Evolutionary conservation across 202 grass and related monocot genomes (phyloP).

Genomic region (Setaria italica): DNA sequence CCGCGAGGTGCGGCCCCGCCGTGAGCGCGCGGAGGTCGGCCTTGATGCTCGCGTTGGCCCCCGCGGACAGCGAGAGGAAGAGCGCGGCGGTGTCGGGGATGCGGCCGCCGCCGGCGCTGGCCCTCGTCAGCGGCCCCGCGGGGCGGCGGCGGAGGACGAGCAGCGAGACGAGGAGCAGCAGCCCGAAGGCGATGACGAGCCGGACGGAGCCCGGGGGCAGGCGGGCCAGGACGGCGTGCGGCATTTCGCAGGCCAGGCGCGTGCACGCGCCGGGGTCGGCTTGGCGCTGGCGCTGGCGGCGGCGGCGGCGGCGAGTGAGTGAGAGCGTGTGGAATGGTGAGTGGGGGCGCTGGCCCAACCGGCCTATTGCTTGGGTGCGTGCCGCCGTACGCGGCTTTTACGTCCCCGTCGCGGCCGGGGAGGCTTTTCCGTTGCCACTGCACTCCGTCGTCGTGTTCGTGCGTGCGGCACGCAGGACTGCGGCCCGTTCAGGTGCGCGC

Average conservation of each 20-base stretch:
- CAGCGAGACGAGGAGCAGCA: conserved; percentile 53
- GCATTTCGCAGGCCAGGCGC: conserved; percentile 22
- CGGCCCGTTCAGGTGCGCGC: not conserved
- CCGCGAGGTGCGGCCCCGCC: conserved; percentile 75
- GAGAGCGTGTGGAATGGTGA: too few relatives aligned
- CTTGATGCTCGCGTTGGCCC: conserved; percentile 74
- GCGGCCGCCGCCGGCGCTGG: not conserved
- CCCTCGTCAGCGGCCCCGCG: not conserved
- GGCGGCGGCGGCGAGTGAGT: not conserved
- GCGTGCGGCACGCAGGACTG: not conserved
- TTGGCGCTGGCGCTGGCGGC: not conserved
- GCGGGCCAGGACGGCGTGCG: conserved; percentile 18
- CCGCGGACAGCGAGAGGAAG: conserved; percentile 69
- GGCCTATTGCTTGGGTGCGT: not conserved
- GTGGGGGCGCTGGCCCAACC: not conserved
- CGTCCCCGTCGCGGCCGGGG: too few relatives aligned
- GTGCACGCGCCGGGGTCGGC: not conserved
- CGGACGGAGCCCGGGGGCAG: conserved; percentile 4
- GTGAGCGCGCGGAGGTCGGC: conserved; percentile 76
- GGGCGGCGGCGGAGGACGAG: conserved; percentile 28
- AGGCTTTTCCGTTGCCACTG: conserved; percentile 8
- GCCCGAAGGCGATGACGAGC: conserved; percentile 45
- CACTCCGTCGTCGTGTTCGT: too few relatives aligned
- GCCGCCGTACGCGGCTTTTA: not conserved
- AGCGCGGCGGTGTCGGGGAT: conserved; percentile 23